Evolutionary conservation across 164 flowering plant genomes (phyloP).

Genomic region (Umbilicus rupestris): DNA sequence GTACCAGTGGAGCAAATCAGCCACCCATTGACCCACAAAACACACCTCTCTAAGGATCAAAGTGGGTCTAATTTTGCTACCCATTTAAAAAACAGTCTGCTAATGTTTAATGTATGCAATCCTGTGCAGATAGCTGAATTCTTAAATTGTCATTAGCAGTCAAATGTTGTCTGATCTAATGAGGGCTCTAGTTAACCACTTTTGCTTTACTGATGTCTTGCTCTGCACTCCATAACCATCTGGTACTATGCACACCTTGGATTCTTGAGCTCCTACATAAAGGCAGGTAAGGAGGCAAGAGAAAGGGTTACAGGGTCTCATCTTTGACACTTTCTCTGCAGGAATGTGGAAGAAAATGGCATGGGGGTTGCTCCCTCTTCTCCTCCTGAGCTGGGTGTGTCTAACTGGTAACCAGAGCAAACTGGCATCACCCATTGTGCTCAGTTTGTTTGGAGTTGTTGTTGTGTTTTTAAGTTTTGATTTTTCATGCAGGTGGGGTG

Average conservation of each 20-base stretch:
- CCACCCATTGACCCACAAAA: neutral
- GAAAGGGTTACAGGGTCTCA: neutral
- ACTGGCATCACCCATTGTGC: neutral
- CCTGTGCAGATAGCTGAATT: too few relatives aligned
- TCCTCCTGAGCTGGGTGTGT: neutral
- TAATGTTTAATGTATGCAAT: neutral
- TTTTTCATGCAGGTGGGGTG: conserved; percentile 33
- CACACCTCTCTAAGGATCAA: neutral
- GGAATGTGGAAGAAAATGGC: neutral
- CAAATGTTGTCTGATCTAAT: neutral
- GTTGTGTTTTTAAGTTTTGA: neutral
- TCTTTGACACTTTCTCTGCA: conserved; percentile 1
- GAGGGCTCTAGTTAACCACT: neutral
- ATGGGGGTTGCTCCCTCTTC: neutral
- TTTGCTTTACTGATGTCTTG: neutral
- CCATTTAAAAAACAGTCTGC: neutral
- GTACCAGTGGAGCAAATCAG: neutral
- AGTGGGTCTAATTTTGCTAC: neutral
- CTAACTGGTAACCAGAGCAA: neutral
- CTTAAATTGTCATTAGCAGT: too few relatives aligned
- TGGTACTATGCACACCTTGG: neutral
- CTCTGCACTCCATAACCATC: neutral
- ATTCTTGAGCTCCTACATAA: neutral
- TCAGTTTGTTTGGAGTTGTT: neutral
- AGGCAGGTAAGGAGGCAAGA: neutral